Base-by-base conservation (phyloP, 352 stramenopile genomes). In the Phytophthora kernoviae region DNA sequence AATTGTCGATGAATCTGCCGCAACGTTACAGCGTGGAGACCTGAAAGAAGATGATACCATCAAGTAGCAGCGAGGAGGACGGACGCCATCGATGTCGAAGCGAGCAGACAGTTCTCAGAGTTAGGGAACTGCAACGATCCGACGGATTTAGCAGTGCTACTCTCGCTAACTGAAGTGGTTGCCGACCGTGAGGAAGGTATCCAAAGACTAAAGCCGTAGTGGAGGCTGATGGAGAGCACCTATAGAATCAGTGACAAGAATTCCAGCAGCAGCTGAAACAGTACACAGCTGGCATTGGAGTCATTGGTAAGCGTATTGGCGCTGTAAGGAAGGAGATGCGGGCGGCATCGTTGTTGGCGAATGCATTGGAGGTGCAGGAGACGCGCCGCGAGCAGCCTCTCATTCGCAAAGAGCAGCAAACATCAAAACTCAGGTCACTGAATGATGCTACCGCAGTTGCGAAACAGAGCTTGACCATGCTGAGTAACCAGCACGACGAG, bases 1-100 rank as follows among this genome's bases (percentile, higher is more conserved):
- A 93, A 41, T 64, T 91, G 18, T 95, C 86, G 86, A 95, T 58
- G 86, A 95, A 46, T 90, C 84, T 0, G 66, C 77, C n/a, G 84
- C 84, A 2, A 82, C 85, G 2, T 49, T 94, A 24, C 84, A 93
- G 34, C 86, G 86, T 37, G 84, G 84, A 24, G 86, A 95, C 24
- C 54, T 93, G 10, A 87, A 87, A 26, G 66, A 90, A 54, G 86
- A 87, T 45, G 85, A 94, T 7, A 33, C 92, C 11, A 71, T 90
- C 12, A 65, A 84, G 18, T 48, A 76, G 50, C 61, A 78, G 22
- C 64, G 59, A 17, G 64, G 74, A 32, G 58, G 58, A 26, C 63
- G 71, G 1, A 30, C 44, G 36, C 46, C 54, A 4, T 61, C 47
- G 3, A 47, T 61, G 10, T 69, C 59, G 22, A 68, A 79, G 6